Base-by-base conservation (phyloP, 805 yeast genomes). In the Candida fluviatilis region DNA sequence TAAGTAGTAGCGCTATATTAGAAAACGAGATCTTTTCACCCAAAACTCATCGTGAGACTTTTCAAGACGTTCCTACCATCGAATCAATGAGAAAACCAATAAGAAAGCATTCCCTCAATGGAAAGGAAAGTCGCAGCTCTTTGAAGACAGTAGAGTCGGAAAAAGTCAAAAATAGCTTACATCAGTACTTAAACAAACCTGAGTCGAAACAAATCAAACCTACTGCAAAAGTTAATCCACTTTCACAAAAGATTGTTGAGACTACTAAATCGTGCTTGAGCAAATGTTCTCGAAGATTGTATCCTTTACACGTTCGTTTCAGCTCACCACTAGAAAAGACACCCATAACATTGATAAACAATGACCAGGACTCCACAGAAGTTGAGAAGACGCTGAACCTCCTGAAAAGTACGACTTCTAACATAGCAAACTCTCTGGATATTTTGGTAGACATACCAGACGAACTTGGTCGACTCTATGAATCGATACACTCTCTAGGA, bases 11-110 rank as follows among this genome's bases (percentile, higher is more conserved):
- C 34, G 50, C 52, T 4, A 41, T 42, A 16, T 42, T 57, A 15
- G 62, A 58, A 37, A 46, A 54, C 23, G 31, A 45, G 17, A 42
- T 55, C 10, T 58, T 58, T 35, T 57, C 62, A 0, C 63, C 63
- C 3, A 39, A 47, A 23, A 47, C 55, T 16, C 61, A 58, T 41
- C 35, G 59, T 18, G 58, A 56, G 1, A 39, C 37, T 3, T 15
- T 42, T 10, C 35, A 34, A 8, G 60, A 57, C 33, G 50, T 57
- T 2, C 57, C 58, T 4, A 50, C 50, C 2, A 54, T 57, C 8
- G 45, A 45, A 16, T 41, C 40, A 24, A 30, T 48, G 7, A 23
- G 16, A 14, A 15, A n/a, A 18, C 12, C 24, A 21, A 21, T 26
- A 7, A 7, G 29, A 13, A 12, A 13, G 25, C 11, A 11, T 11